Percentiles rank a stretch among this genome's conserved stretches.
Evolutionary conservation across 192 early-diverging fungal genomes (phyloP).

Genomic region (Umbelopsis vinacea): DNA sequence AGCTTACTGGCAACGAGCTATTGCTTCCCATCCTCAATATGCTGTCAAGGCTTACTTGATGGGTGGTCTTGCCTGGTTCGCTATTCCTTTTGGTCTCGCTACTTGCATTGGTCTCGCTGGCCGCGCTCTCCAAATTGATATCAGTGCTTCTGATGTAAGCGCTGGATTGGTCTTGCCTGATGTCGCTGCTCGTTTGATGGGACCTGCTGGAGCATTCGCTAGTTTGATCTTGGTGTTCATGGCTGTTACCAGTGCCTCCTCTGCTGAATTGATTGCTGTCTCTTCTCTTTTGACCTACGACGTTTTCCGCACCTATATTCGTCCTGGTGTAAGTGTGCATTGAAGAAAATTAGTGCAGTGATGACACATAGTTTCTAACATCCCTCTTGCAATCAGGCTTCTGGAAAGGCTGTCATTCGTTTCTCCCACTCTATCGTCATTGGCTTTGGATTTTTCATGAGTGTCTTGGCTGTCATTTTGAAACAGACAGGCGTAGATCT

Average conservation of each 20-base stretch:
- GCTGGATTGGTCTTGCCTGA: slow-evolving; percentile 70
- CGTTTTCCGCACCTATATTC: slow-evolving; percentile 72
- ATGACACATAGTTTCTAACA: background rate
- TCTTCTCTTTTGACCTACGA: slow-evolving; percentile 75
- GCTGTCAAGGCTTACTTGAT: slow-evolving; percentile 73
- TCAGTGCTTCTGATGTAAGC: slow-evolving; percentile 58
- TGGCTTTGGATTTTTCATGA: slow-evolving; percentile 75
- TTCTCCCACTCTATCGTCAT: slow-evolving; percentile 57
- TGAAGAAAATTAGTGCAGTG: background rate
- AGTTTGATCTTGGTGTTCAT: slow-evolving; percentile 72
- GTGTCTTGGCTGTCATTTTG: slow-evolving; percentile 62
- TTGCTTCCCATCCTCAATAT: slow-evolving; percentile 67
- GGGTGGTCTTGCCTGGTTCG: slow-evolving; percentile 80
- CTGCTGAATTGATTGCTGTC: slow-evolving; percentile 78
- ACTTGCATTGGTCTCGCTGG: slow-evolving; percentile 72
- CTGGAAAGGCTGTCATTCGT: slow-evolving; percentile 60
- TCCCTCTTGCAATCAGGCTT: slow-evolving; percentile 39
- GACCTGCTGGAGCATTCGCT: slow-evolving; percentile 65
- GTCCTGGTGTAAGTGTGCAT: slow-evolving; percentile 41
- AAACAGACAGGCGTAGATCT: slow-evolving; percentile 66
- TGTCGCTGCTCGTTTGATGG: slow-evolving; percentile 67
- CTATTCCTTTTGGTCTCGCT: slow-evolving; percentile 75
- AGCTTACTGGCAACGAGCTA: slow-evolving; percentile 77
- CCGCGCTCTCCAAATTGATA: slow-evolving; percentile 63
- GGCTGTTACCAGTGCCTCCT: slow-evolving; percentile 75